phyloP scores from a whole-genome alignment of 345 rosid genomes.

The Ceriops zippeliana region DNA sequence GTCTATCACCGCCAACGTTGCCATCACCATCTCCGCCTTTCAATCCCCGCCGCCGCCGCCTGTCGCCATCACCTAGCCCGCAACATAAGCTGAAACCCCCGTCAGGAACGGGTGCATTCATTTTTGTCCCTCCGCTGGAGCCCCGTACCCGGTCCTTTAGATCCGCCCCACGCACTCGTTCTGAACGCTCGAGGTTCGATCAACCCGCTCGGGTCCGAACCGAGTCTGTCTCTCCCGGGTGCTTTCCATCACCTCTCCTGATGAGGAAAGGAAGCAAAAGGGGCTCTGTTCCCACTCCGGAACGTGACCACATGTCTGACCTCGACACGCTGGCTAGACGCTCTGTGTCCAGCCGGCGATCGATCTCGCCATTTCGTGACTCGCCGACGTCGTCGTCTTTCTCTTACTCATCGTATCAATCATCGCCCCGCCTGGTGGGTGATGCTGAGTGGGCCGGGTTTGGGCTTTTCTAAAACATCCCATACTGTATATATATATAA shows the following conservation, averaged over 20 bases:
- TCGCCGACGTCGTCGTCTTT: conserved; percentile 52
- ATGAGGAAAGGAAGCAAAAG: conserved; percentile 42
- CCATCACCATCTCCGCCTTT: conserved; percentile 30
- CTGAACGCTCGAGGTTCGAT: conserved; percentile 50
- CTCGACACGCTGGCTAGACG: conserved; percentile 43
- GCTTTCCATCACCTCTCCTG: conserved; percentile 59
- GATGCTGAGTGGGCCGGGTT: conserved; percentile 79
- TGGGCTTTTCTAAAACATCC: conserved; percentile 72
- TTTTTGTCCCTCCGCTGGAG: conserved; percentile 32
- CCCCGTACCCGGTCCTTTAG: conserved; percentile 52
- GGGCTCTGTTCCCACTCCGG: background rate
- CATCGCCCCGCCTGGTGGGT: conserved; percentile 46
- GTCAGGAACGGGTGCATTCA: conserved; percentile 35
- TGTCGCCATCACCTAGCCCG: conserved; percentile 16
- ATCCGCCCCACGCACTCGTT: conserved; percentile 49
- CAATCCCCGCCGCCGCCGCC: conserved; percentile 15
- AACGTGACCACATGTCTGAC: conserved; percentile 14
- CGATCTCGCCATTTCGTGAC: conserved; percentile 47
- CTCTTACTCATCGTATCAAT: conserved; percentile 51
- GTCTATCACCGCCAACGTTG: conserved; percentile 18
- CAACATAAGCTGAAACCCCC: conserved; percentile 58
- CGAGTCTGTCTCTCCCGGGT: conserved; percentile 49
- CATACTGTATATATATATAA: conserved; percentile 41
- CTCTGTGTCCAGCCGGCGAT: conserved; percentile 60
- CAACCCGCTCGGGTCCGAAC: conserved; percentile 37